Conservation (phyloP, 1,284 basidiomycete genomes). For the Sanguinoderma infundibulare region DNA sequence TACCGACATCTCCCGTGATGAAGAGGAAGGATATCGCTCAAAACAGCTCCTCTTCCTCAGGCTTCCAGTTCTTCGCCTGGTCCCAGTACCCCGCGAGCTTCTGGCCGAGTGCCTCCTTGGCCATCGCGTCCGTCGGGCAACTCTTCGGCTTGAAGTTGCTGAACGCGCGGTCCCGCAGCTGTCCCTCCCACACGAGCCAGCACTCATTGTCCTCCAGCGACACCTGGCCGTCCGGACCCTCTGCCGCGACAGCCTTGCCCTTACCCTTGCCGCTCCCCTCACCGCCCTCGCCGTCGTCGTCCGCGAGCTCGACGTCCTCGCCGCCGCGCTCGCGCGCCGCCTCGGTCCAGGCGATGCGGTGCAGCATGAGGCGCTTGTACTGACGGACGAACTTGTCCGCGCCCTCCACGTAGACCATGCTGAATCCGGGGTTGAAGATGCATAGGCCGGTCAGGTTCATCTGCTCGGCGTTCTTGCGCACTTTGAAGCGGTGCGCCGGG, state of each 20-base stretch:
- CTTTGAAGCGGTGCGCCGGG: slow-evolving; percentile 94
- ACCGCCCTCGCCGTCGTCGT: slow-evolving; percentile 46
- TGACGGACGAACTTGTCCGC: slow-evolving; percentile 84
- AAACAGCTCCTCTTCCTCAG: slow-evolving; percentile 75
- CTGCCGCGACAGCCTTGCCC: slow-evolving; percentile 37
- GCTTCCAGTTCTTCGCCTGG: slow-evolving; percentile 86
- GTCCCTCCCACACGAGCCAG: slow-evolving; percentile 92
- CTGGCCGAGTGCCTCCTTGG: slow-evolving; percentile 84
- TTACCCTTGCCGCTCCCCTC: slow-evolving; percentile 29
- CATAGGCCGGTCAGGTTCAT: slow-evolving; percentile 86
- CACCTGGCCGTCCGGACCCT: slow-evolving; percentile 40
- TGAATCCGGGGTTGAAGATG: slow-evolving; percentile 89
- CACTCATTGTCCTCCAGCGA: slow-evolving; percentile 88
- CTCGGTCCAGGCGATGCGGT: slow-evolving; percentile 95
- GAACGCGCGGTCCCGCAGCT: slow-evolving; percentile 83
- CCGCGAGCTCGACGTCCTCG: slow-evolving; percentile 68
- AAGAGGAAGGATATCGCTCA: slow-evolving; percentile 31
- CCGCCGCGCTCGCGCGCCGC: slow-evolving; percentile 79
- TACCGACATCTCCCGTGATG: background rate
- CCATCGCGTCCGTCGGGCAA: slow-evolving; percentile 85
- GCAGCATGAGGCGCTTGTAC: slow-evolving; percentile 88
- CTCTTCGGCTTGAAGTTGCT: slow-evolving; percentile 82
- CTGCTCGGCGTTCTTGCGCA: slow-evolving; percentile 95
- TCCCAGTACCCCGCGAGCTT: slow-evolving; percentile 94
- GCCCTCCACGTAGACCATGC: slow-evolving; percentile 94